phyloP scores from a whole-genome alignment of 2,329 filamentous ascomycete genomes.

The Coleophoma cylindrospora region DNA sequence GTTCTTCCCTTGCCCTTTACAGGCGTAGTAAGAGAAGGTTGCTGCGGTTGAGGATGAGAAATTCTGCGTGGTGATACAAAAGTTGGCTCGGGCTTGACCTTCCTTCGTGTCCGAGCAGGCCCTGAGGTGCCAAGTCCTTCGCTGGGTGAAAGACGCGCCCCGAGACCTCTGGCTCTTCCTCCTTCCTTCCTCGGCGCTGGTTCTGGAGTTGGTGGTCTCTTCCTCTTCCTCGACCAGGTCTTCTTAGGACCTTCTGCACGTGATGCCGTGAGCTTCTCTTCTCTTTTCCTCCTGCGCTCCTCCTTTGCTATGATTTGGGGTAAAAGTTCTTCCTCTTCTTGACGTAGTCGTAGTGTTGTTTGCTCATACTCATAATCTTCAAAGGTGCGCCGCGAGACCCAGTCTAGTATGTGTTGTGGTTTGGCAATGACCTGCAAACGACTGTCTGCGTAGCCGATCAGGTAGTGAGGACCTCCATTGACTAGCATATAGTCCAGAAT shows the following conservation, averaged over 20 bases:
- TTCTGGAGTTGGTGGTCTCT: constrained; percentile 3
- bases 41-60: constrained; percentile 3
- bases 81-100: background rate
- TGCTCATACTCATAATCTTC: constrained; percentile 51
- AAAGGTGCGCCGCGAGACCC: constrained; percentile 49
- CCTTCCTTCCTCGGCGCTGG: background rate
- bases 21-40: constrained; percentile 17
- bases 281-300: constrained; percentile 1
- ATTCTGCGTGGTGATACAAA: constrained; percentile 1
- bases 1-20: constrained; percentile 1
- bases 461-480: constrained; percentile 24
- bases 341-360: constrained; percentile 3
- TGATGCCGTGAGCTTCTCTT: constrained; percentile 4
- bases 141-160: background rate
- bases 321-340: constrained; percentile 6
- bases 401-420: constrained; percentile 44
- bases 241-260: background rate
- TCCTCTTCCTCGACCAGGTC: constrained; percentile 6
- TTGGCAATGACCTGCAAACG: constrained; percentile 48
- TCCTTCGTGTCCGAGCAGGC: background rate
- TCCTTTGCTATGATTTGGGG: constrained; percentile 5
- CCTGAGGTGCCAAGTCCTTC: constrained; percentile 1
- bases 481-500: constrained; percentile 50
- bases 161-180: background rate
- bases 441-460: constrained; percentile 21